Base-by-base conservation (phyloP, 257 asterid genomes). In the Solanum sitiens region DNA sequence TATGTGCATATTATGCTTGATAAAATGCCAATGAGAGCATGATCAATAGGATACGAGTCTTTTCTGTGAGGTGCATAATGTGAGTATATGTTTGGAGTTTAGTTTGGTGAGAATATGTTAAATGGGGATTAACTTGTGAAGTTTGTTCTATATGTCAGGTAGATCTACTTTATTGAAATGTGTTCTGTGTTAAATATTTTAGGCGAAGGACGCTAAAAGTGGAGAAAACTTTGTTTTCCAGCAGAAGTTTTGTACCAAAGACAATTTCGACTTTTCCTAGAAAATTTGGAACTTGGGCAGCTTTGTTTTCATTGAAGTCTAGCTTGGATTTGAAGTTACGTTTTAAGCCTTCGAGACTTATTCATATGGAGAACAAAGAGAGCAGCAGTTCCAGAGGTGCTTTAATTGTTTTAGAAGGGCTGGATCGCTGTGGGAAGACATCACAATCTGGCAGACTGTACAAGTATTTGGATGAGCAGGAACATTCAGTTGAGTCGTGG, bases 341-440 rank as follows among this genome's bases (percentile, higher is more conserved):
- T 61, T 63, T 90, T 44, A 93, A 93, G 93, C 91, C 91, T 2
- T 90, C 88, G 76, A 93, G 95, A 89, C 87, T 86, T 75, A 80
- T 93, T 86, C 93, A 92, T 89, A 96, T 96, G 98, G 98, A 95
- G 77, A 92, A 89, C 87, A 89, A 86, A 84, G 90, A 88, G 67
- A 37, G 30, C 53, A 85, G 45, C 85, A 87, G 86, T 37, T 89
- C 98, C 39, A 95, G 99, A 90, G 99, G 99, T 47, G 98, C 99
- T 12, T 91, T 97, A 70, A 95, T 97, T 89, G 98, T 97, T 87
- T 91, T 97, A 68, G 99, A 97, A 92, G 99, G 99, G 85, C 85
- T 97, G 90, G 99, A 97, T 89, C 96, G 96, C 3, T 94, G 96
- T 89, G 98, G 98, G 18, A 97, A 97, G 94, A 95, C 98, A 87